Percentiles rank a stretch among this genome's conserved stretches.
These are phyloP conservation scores for Amanita rimosa DNA, from an alignment of 768 basidiomycete genomes.

Conservation along the genomic window DNA sequence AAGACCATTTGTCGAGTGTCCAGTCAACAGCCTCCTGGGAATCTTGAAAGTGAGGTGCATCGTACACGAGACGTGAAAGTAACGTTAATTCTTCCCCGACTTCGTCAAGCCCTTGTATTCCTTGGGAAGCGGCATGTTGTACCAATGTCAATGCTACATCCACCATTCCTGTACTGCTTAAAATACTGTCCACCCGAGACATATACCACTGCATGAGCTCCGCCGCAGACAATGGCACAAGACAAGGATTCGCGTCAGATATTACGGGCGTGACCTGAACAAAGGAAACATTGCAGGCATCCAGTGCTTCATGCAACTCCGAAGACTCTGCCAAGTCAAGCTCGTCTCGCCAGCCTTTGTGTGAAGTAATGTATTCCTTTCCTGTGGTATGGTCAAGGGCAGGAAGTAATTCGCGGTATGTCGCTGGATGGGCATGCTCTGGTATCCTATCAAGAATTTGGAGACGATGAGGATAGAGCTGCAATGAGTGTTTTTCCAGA, in stretches of 20 bases:
- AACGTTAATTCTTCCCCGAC: constrained; percentile 89
- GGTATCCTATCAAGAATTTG: constrained; percentile 65
- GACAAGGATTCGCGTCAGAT: constrained; percentile 9
- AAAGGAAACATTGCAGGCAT: constrained; percentile 10
- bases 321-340: constrained; percentile 49
- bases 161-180: constrained; percentile 61
- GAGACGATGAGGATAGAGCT: constrained; percentile 62
- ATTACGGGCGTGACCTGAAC: not conserved
- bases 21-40: constrained; percentile 41
- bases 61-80: constrained; percentile 80
- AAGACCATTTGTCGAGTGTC: constrained; percentile 66
- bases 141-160: constrained; percentile 69
- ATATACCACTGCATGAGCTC: constrained; percentile 71
- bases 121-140: constrained; percentile 79
- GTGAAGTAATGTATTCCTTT: constrained; percentile 23
- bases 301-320: constrained; percentile 31
- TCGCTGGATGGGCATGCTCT: constrained; percentile 53
- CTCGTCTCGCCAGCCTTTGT: constrained; percentile 36
- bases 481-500: constrained; percentile 38
- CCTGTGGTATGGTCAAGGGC: constrained; percentile 37
- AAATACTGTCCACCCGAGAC: constrained; percentile 46
- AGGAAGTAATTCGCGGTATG: constrained; percentile 55
- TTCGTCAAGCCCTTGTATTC: constrained; percentile 68
- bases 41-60: constrained; percentile 40
- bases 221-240: constrained; percentile 28